Conservation (phyloP, 306 rosid genomes). For the Alnus rubra region DNA sequence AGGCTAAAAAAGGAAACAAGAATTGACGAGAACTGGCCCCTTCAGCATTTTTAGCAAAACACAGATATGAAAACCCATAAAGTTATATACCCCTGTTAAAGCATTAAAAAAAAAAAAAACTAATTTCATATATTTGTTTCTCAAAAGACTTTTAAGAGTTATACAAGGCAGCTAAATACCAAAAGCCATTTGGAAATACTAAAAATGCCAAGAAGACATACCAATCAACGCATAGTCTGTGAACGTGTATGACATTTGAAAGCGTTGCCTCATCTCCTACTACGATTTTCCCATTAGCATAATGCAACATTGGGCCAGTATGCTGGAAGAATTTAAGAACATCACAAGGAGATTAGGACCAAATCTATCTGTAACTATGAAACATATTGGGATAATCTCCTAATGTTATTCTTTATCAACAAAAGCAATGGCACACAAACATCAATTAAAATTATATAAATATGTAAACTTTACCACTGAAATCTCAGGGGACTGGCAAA, state of each 20-base stretch:
- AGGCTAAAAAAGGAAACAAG: not conserved
- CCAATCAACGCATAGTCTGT: constrained; percentile 77
- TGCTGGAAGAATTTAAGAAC: constrained; percentile 42
- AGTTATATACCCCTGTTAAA: no score
- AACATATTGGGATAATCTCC: not conserved
- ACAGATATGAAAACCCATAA: no score
- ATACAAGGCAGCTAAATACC: not conserved
- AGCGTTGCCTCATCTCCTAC: constrained; percentile 54
- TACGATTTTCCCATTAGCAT: constrained; percentile 56
- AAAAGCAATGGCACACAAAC: not conserved
- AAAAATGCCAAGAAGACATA: constrained; percentile 29
- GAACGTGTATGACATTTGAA: constrained; percentile 73
- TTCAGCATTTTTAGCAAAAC: not conserved
- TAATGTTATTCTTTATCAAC: not conserved
- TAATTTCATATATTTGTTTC: not conserved
- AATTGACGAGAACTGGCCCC: not conserved
- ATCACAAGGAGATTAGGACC: constrained; percentile 11
- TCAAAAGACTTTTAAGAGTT: not conserved
- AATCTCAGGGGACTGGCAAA: constrained; percentile 74
- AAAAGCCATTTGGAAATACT: not conserved
- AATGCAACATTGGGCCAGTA: constrained; percentile 80
- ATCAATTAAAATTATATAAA: not conserved
- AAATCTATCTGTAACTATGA: constrained; percentile 4
- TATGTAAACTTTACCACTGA: constrained; percentile 55
- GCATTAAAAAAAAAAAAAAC: not conserved